Conservation (phyloP, 1,284 basidiomycete genomes). For the Austroboletus niveus region DNA sequence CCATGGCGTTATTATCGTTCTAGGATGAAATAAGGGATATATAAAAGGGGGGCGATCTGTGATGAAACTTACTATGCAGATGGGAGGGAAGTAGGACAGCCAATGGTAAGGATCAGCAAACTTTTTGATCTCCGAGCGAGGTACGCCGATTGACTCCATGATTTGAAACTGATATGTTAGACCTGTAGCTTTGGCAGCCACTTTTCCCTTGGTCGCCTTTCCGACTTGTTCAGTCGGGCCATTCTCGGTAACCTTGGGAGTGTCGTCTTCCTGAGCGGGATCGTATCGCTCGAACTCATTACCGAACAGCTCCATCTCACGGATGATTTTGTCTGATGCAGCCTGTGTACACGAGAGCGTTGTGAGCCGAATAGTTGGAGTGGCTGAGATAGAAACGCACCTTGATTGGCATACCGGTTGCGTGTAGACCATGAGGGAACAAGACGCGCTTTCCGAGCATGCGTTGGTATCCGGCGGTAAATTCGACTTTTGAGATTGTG, state of each 20-base stretch:
- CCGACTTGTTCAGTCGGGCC: conserved; percentile 49
- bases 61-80: conserved; percentile 67
- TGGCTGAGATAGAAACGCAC: conserved; percentile 44
- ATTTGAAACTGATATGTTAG: conserved; percentile 99
- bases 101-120: conserved; percentile 95
- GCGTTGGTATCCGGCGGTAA: conserved; percentile 92
- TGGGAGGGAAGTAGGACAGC: conserved; percentile 95
- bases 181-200: conserved; percentile 91
- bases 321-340: conserved; percentile 94
- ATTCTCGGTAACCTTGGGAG: conserved; percentile 38
- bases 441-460: conserved; percentile 94
- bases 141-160: conserved; percentile 91
- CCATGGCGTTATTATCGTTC: conserved; percentile 84
- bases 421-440: conserved; percentile 96
- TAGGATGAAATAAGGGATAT: conserved; percentile 31
- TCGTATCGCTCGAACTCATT: conserved; percentile 81
- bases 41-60: not conserved
- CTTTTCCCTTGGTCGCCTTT: conserved; percentile 97
- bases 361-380: not conserved
- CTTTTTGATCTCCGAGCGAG: conserved; percentile 88
- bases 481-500: conserved; percentile 98
- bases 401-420: conserved; percentile 99
- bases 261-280: conserved; percentile 49
- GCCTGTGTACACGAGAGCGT: conserved; percentile 48
- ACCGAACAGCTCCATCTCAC: conserved; percentile 97